Base-by-base conservation (phyloP, 2,329 filamentous ascomycete species). In the Curvularia sp. region DNA sequence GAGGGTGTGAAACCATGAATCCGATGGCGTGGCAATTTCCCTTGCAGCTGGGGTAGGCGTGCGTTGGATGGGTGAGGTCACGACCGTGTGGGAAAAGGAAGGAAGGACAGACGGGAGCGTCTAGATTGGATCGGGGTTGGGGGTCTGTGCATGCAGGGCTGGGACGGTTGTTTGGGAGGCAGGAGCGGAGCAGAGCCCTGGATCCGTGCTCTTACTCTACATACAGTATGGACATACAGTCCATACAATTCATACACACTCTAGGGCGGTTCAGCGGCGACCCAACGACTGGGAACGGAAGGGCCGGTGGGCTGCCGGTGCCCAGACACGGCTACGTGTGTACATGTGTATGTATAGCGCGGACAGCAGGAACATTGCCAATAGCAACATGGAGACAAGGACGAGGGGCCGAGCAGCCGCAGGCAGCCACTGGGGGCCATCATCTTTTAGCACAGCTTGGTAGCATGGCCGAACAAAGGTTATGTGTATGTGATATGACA, bases 401-500 rank as follows among this genome's bases (percentile, higher is more conserved):
- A n/a, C n/a, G n/a, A n/a, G n/a, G n/a, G n/a, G n/a, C n/a, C n/a
- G n/a, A 43, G 21, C 34, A 49, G 41, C 34, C 30, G n/a, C 32
- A 19, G 34, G 28, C 13, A 36, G 32, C 19, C 19, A 47, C 21
- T 15, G 21, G 18, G 13, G 36, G 50, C 36, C 47, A 57, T 43
- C n/a, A n/a, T n/a, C 12, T 34, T 34, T 34, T 15, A 15, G n/a
- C 38, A 41, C 19, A 10, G 5, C 18, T 15, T 23, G 23, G 25
- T 23, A 15, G 25, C 23, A n/a, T 27, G 42, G 25, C 23, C 41
- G 41, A 28, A 27, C 12, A 13, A 5, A 41, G 18, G 38, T 13
- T 19, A 61, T 57, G 41, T 60, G 41, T 60, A 61, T 55, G 10
- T 10, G 45, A 61, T 43, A 53, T 49, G 52, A 50, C 36, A 50